Percentiles rank a stretch among this genome's conserved stretches.
Conservation (phyloP, 2,329 filamentous ascomycete species). For the Hymenoscyphus occultus region DNA sequence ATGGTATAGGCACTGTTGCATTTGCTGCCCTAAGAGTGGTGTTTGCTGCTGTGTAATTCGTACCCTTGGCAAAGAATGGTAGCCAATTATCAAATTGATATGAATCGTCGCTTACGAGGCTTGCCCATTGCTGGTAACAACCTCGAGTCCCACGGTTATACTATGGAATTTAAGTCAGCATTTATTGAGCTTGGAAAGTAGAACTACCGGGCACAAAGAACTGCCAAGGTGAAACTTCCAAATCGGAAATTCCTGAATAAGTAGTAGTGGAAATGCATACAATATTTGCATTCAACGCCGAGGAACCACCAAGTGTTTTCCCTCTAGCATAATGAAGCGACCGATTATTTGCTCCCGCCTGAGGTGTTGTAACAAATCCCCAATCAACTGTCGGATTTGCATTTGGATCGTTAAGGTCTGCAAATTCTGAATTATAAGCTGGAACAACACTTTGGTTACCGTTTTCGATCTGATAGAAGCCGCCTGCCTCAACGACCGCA, state of each 20-base stretch:
- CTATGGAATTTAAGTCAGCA: slow-evolving; percentile 35
- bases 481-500: slow-evolving; percentile 24
- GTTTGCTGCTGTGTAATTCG: slow-evolving; percentile 30
- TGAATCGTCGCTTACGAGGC: slow-evolving; percentile 40
- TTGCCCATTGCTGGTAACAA: slow-evolving; percentile 43
- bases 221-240: slow-evolving; percentile 16
- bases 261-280: background rate
- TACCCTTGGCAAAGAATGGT: slow-evolving; percentile 43
- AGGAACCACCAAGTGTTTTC: slow-evolving; percentile 36
- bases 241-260: background rate
- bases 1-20: slow-evolving; percentile 32
- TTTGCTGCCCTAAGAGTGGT: slow-evolving; percentile 29
- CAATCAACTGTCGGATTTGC: slow-evolving; percentile 17
- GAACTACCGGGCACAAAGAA: background rate
- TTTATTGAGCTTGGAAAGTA: background rate
- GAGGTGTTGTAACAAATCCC: slow-evolving; percentile 19
- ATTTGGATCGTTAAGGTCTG: background rate
- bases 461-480: slow-evolving; percentile 20
- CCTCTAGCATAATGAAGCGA: slow-evolving; percentile 34
- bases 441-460: slow-evolving; percentile 14
- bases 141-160: slow-evolving; percentile 24
- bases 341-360: slow-evolving; percentile 18
- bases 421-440: background rate
- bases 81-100: slow-evolving; percentile 48
- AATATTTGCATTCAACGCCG: background rate